phyloP scores from a whole-genome alignment of 2,329 filamentous ascomycete species.

The Hypoxylon sp. region DNA sequence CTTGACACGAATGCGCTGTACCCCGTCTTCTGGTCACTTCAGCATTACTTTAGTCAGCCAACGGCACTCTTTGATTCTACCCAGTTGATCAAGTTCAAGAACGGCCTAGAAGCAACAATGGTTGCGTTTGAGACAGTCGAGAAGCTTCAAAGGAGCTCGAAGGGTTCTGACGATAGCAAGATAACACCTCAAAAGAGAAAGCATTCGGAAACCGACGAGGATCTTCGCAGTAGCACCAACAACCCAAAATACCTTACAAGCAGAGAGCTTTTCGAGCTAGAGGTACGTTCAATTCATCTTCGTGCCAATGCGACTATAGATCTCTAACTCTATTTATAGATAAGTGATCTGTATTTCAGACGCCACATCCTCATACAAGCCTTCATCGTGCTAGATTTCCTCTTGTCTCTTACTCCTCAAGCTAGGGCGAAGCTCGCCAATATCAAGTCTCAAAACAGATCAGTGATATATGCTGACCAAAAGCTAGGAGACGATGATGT shows the following conservation, averaged over 20 bases:
- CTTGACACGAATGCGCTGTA: conserved; percentile 83
- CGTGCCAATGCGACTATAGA: not conserved
- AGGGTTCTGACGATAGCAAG: conserved; percentile 73
- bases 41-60: conserved; percentile 92
- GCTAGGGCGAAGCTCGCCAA: conserved; percentile 84
- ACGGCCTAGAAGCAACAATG: conserved; percentile 77
- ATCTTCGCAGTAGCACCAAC: conserved; percentile 80
- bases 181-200: conserved; percentile 78
- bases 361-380: conserved; percentile 95
- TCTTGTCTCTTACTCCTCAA: conserved; percentile 87
- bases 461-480: conserved; percentile 85
- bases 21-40: conserved; percentile 92
- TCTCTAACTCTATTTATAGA: conserved; percentile 63
- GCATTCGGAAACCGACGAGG: conserved; percentile 69
- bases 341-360: conserved; percentile 94
- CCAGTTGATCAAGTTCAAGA: conserved; percentile 85
- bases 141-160: conserved; percentile 65
- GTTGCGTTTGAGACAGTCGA: conserved; percentile 67
- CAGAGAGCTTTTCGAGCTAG: conserved; percentile 93
- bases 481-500: conserved; percentile 86
- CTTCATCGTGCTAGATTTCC: conserved; percentile 93
- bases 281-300: conserved; percentile 68
- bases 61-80: conserved; percentile 81
- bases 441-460: conserved; percentile 80
- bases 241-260: conserved; percentile 99